Conservation (phyloP, 441 rosid genomes). For the Melastoma candidum region DNA sequence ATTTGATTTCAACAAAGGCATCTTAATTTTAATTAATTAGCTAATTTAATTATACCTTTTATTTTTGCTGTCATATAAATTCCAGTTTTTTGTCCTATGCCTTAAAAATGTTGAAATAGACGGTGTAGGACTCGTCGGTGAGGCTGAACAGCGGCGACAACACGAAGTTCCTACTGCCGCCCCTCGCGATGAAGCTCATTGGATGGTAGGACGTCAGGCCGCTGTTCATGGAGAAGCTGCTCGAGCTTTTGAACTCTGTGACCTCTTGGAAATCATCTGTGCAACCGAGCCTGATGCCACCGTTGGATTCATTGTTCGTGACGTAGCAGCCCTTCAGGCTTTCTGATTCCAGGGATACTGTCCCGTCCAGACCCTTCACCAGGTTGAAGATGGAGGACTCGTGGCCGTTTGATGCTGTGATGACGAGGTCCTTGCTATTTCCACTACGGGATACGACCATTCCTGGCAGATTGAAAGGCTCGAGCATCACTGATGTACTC, state of each 20-base stretch:
- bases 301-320: conserved; percentile 21
- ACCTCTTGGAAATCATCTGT: conserved; percentile 19
- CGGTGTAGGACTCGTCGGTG: conserved; percentile 65
- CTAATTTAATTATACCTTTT: no score
- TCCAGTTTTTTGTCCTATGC: no score
- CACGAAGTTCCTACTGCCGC: conserved; percentile 47
- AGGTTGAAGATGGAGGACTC: conserved; percentile 36
- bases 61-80: no score
- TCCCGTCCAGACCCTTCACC: conserved; percentile 68
- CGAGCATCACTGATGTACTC: conserved; percentile 56
- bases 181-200: conserved; percentile 63
- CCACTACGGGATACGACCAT: conserved; percentile 43
- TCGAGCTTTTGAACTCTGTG: conserved; percentile 31
- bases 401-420: conserved; percentile 20
- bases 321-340: conserved; percentile 52
- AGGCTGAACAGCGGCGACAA: conserved; percentile 56
- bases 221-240: conserved; percentile 40
- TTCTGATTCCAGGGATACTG: conserved; percentile 48
- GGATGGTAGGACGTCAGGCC: conserved; percentile 56
- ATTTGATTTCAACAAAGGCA: no score
- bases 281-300: conserved; percentile 42
- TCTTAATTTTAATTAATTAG: no score
- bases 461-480: conserved; percentile 78
- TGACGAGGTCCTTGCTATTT: conserved; percentile 20
- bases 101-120: conserved; percentile 47